These are phyloP conservation scores for Russula ochroleuca DNA, from an alignment of 768 basidiomycete species.

Conservation along the genomic window DNA sequence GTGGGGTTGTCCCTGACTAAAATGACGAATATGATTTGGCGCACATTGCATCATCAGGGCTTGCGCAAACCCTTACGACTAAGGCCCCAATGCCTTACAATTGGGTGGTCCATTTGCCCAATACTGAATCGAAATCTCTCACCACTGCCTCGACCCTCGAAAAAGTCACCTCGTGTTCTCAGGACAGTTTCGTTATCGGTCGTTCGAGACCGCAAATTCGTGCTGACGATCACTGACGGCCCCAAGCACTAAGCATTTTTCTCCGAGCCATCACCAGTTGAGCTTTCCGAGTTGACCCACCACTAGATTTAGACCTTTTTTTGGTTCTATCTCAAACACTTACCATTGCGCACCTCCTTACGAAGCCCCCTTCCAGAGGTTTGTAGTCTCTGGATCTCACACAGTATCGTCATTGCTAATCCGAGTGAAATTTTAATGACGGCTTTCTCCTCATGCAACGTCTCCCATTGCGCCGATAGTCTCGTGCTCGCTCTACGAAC, in stretches of 20 bases:
- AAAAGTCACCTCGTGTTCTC: neutral
- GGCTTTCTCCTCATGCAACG: neutral
- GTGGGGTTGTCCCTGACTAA: conserved; percentile 2
- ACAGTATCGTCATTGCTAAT: neutral
- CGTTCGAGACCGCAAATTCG: neutral
- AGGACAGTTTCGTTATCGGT: neutral
- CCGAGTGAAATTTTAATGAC: neutral
- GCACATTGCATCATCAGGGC: conserved; percentile 16
- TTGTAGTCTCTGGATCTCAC: neutral
- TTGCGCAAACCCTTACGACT: conserved; percentile 8
- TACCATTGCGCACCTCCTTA: neutral
- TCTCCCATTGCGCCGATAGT: too few species aligned
- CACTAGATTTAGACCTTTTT: neutral
- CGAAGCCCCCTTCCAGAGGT: neutral
- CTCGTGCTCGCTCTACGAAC: neutral
- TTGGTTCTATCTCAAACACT: neutral
- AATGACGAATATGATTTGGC: neutral
- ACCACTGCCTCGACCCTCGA: neutral
- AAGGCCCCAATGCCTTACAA: neutral
- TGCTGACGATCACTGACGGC: neutral
- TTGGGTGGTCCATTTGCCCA: neutral
- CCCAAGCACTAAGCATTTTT: neutral
- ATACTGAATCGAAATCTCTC: neutral
- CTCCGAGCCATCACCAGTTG: neutral
- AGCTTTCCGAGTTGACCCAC: conserved; percentile 3